Percentiles rank a stretch among this genome's conserved stretches.
phyloP scores from a whole-genome alignment of 129 eudicot genomes.

The Pittosporum tobira region DNA sequence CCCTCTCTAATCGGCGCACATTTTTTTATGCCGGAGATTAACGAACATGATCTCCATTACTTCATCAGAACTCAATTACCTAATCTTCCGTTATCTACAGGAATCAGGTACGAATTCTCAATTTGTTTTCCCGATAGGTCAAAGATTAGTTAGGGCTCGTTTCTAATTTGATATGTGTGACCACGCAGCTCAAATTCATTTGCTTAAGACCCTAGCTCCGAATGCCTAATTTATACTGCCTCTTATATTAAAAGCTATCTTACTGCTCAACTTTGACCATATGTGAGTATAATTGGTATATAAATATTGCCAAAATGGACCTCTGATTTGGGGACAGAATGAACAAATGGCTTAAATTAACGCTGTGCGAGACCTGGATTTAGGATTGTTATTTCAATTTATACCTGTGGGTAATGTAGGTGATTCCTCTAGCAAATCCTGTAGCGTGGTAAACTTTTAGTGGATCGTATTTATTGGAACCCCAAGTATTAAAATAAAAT shows the following conservation, averaged over 20 bases:
- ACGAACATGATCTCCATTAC: conserved; percentile 26
- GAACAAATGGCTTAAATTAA: not conserved
- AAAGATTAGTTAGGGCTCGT: not conserved
- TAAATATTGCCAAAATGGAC: too few relatives aligned
- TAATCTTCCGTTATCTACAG: conserved; percentile 50
- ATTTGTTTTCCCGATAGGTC: not conserved
- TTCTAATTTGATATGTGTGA: not conserved
- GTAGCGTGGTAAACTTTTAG: not conserved
- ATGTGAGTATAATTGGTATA: too few relatives aligned
- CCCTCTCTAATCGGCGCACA: too few relatives aligned
- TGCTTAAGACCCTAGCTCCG: not conserved
- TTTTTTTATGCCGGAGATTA: too few relatives aligned
- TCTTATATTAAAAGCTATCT: too few relatives aligned
- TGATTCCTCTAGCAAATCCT: not conserved
- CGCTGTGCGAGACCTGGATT: not conserved
- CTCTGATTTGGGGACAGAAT: not conserved
- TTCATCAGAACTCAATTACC: conserved; percentile 40
- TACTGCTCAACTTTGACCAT: too few relatives aligned
- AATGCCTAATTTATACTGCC: too few relatives aligned
- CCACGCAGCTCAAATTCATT: not conserved
- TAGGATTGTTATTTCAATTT: not conserved
- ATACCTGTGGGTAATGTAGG: not conserved
- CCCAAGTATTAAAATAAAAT: too few relatives aligned
- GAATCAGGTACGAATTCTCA: conserved; percentile 39
- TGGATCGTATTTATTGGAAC: not conserved